Conservation (phyloP, 2,329 filamentous ascomycete species). For the Fusarium sp. region DNA sequence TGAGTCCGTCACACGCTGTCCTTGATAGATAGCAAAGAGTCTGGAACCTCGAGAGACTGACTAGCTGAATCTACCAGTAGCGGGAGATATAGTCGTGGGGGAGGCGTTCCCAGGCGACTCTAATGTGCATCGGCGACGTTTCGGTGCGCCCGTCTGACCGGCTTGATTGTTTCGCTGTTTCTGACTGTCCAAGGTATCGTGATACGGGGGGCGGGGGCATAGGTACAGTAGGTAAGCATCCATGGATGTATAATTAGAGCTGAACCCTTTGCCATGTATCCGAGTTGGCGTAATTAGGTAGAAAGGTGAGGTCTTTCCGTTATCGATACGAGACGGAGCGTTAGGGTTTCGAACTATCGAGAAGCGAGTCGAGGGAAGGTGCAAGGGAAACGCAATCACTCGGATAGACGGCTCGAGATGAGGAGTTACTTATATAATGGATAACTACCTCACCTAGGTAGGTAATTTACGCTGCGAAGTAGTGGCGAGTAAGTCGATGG, state of each 20-base stretch:
- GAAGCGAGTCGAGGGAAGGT: not conserved
- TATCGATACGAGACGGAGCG: not conserved
- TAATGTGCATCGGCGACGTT: conserved; percentile 17
- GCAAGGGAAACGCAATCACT: not conserved
- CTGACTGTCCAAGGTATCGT: not conserved
- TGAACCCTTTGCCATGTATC: not conserved
- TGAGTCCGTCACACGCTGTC: conserved; percentile 9
- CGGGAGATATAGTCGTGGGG: conserved; percentile 14
- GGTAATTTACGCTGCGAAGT: too few species aligned
- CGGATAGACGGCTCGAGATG: not conserved
- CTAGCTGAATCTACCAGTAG: conserved; percentile 20
- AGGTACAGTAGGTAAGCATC: not conserved
- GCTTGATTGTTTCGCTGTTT: not conserved
- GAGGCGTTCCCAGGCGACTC: conserved; percentile 19
- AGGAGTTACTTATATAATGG: not conserved
- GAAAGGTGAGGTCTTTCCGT: not conserved
- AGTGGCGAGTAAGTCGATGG: too few species aligned
- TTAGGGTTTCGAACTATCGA: not conserved
- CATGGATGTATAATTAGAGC: conserved; percentile 4
- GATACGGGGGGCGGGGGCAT: not conserved
- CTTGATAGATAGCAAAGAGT: conserved; percentile 7
- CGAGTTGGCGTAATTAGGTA: not conserved
- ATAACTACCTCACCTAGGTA: too few species aligned
- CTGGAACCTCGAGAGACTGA: conserved; percentile 36
- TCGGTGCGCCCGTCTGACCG: conserved; percentile 24